These are phyloP conservation scores for Kondoa subrosea DNA, from an alignment of 768 basidiomycete genomes.

Conservation along the genomic window DNA sequence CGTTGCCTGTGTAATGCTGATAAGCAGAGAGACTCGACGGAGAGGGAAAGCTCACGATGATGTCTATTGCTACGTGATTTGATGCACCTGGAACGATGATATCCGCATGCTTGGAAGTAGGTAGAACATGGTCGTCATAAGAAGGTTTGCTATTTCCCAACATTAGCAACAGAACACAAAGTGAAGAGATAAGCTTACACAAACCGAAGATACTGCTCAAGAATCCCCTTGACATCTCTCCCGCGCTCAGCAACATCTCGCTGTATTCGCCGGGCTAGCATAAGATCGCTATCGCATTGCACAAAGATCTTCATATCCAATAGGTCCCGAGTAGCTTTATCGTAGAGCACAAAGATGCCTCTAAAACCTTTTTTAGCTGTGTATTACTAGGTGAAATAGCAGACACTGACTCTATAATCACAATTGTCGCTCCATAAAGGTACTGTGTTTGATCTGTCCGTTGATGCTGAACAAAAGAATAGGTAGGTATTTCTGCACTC, in stretches of 20 bases:
- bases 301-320: constrained; percentile 93
- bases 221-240: constrained; percentile 63
- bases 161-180: constrained; percentile 41
- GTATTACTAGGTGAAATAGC: too few relatives aligned
- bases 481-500: constrained; percentile 62
- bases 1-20: too few relatives aligned
- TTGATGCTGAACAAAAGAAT: constrained; percentile 84
- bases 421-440: constrained; percentile 23
- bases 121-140: constrained; percentile 71
- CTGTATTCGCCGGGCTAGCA: constrained; percentile 82
- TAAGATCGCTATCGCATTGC: constrained; percentile 75
- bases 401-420: constrained; percentile 61
- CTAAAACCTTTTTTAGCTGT: too few relatives aligned
- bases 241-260: constrained; percentile 79
- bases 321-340: constrained; percentile 43
- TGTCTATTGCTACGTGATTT: constrained; percentile 76
- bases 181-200: constrained; percentile 47
- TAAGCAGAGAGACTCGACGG: too few relatives aligned
- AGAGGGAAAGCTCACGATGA: too few relatives aligned
- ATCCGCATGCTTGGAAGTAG: constrained; percentile 71
- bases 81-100: constrained; percentile 91
- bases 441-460: constrained; percentile 44
- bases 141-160: constrained; percentile 47
- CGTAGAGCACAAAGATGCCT: not conserved
- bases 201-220: constrained; percentile 54